Conservation (phyloP, 1,284 basidiomycete genomes). For the Cryptococcus amylolentus region DNA sequence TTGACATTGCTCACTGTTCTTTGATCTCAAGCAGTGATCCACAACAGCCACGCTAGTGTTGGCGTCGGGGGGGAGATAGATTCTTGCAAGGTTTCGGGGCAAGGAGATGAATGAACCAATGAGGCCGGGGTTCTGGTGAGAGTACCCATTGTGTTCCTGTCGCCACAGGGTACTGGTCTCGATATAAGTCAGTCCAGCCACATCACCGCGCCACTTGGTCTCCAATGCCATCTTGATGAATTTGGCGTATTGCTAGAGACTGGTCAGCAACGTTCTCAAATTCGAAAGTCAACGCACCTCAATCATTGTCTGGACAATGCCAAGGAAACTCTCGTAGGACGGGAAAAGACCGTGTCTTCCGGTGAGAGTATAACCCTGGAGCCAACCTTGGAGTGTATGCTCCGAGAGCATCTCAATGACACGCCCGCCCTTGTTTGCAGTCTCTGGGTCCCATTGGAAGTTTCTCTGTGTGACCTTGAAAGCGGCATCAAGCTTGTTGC, state of each 20-base stretch:
- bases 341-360: constrained; percentile 79
- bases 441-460: constrained; percentile 68
- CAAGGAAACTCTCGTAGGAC: constrained; percentile 65
- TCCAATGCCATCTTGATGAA: constrained; percentile 78
- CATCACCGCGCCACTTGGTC: constrained; percentile 67
- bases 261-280: constrained; percentile 35
- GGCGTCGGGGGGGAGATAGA: constrained; percentile 86
- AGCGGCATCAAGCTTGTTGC: constrained; percentile 80
- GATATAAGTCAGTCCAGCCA: constrained; percentile 76
- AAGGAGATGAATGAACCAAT: constrained; percentile 76
- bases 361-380: constrained; percentile 70
- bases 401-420: constrained; percentile 84
- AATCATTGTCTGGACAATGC: constrained; percentile 52
- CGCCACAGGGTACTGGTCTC: constrained; percentile 67
- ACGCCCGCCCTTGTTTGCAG: constrained; percentile 61
- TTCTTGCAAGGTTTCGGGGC: constrained; percentile 68
- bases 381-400: constrained; percentile 81
- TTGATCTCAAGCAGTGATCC: constrained; percentile 73
- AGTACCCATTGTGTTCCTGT: constrained; percentile 63
- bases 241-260: constrained; percentile 66
- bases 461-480: constrained; percentile 62
- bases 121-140: constrained; percentile 78
- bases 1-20: constrained; percentile 56
- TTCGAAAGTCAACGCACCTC: constrained; percentile 17
- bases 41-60: constrained; percentile 74